Conservation (phyloP, 495 filamentous ascomycete species). For the Penicillium atrosanguineum region DNA sequence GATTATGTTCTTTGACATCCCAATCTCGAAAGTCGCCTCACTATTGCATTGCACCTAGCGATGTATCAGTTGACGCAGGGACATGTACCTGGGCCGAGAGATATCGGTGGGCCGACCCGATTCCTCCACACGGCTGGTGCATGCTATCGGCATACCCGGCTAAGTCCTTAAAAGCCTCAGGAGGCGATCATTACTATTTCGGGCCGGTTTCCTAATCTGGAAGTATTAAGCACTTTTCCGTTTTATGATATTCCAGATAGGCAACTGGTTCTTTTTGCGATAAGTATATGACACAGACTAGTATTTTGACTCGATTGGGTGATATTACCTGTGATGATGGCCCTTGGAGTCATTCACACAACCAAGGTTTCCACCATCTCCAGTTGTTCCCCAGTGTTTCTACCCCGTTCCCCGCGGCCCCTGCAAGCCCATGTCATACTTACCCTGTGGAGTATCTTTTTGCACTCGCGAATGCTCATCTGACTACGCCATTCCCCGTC, state of each 20-base stretch:
- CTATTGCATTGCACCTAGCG: too few relatives aligned
- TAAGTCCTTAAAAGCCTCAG: constrained; percentile 13
- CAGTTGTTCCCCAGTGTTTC: constrained; percentile 7
- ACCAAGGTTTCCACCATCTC: not conserved
- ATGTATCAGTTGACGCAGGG: not conserved
- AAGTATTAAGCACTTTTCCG: constrained; percentile 7
- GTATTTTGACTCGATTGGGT: too few relatives aligned
- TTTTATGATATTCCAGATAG: too few relatives aligned
- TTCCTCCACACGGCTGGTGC: not conserved
- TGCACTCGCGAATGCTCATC: constrained; percentile 2
- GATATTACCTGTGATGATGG: too few relatives aligned
- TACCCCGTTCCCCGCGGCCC: constrained; percentile 5
- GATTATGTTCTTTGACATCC: too few relatives aligned
- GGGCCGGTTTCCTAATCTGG: constrained; percentile 7
- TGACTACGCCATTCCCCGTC: not conserved
- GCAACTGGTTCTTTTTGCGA: too few relatives aligned
- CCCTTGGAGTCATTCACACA: not conserved
- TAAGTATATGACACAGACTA: too few relatives aligned
- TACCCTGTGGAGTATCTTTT: constrained; percentile 8
- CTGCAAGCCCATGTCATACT: not conserved
- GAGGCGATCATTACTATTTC: not conserved
- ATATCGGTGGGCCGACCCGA: constrained; percentile 9
- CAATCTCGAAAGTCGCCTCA: too few relatives aligned
- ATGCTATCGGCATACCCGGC: constrained; percentile 1
- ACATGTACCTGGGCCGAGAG: constrained; percentile 3